Percentiles rank a stretch among this genome's conserved stretches.
phyloP scores from a whole-genome alignment of 176 grass and related monocot species.

The Otatea glauca region DNA sequence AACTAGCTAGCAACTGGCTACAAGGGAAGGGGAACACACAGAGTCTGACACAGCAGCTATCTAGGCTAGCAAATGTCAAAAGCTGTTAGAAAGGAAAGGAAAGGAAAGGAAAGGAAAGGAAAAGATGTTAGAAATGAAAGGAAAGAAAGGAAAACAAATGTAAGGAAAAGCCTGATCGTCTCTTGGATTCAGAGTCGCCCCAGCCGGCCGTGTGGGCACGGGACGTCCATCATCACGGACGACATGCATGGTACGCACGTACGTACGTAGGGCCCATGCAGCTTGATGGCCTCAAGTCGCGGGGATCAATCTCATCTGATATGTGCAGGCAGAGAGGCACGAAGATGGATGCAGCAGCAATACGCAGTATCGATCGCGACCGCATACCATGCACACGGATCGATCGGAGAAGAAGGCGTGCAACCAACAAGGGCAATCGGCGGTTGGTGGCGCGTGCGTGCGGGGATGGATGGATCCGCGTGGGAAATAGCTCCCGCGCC shows the following conservation, averaged over 20 bases:
- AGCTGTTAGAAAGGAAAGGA: background rate
- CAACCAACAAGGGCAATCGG: background rate
- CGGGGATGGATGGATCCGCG: background rate
- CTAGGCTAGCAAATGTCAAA: background rate
- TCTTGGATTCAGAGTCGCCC: background rate
- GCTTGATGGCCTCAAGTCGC: background rate
- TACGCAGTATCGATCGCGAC: background rate
- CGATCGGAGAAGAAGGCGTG: background rate
- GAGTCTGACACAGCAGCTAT: background rate
- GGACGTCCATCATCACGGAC: background rate
- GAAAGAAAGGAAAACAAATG: background rate
- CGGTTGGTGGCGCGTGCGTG: slow-evolving; percentile 22
- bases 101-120: background rate
- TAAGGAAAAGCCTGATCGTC: background rate
- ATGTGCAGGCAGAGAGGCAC: background rate
- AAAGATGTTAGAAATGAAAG: background rate
- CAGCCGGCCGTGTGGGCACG: background rate
- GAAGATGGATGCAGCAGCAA: background rate
- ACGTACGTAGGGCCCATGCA: background rate
- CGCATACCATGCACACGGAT: no score
- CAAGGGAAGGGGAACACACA: background rate
- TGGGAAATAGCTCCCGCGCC: background rate
- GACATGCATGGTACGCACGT: background rate
- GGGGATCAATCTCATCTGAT: background rate
- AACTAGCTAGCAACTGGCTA: background rate